Evolutionary conservation across 257 asterid genomes (phyloP), one percentile per base, ranked within the genome.

Genomic region (Solanum chiquidenum): DNA sequence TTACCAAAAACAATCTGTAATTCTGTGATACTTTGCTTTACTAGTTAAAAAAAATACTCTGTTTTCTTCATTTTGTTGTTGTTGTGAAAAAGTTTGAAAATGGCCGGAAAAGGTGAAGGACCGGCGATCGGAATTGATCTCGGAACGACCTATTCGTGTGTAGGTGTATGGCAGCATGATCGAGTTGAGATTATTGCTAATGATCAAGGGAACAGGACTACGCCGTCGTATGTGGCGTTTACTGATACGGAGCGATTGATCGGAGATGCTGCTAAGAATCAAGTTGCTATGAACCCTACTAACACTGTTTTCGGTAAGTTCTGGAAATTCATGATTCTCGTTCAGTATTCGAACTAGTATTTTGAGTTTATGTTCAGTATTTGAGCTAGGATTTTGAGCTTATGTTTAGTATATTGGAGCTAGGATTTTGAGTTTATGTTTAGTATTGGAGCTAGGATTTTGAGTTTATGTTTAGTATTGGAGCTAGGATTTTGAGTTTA

Each of bases 211-310:
- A 90, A 91, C 89, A 86, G 92, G 34, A 91, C 92, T 42, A 91
- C 92, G 12, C 93, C 93, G 46, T 91, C 93, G 9, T 91, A 91
- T 68, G 93, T 91, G 4, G 93, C 90, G 12, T 91, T 91, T 37
- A 89, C 92, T 6, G 92, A 90, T 21, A 91, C 92, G 29, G 92
- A 91, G 46, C 91, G 93, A 2, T 86, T 91, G 31, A 89, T 91
- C 20, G 93, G 93, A 29, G 93, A 91, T 33, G 92, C 93, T 68
- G 93, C 93, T 33, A 91, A 90, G 90, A 91, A 91, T 27, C 93
- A 91, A 84, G 93, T 91, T 35, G 91, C 92, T 52, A 91, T 91
- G 92, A 91, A 91, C 86, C 93, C 93, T 12, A 33, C 31, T 4
- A 90, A 91, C 86, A 91, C 93, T n/a, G 92, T 91, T 9, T 91